Evolutionary conservation across 2,329 filamentous ascomycete genomes (phyloP).

Genomic region (Fusarium caatingaense): DNA sequence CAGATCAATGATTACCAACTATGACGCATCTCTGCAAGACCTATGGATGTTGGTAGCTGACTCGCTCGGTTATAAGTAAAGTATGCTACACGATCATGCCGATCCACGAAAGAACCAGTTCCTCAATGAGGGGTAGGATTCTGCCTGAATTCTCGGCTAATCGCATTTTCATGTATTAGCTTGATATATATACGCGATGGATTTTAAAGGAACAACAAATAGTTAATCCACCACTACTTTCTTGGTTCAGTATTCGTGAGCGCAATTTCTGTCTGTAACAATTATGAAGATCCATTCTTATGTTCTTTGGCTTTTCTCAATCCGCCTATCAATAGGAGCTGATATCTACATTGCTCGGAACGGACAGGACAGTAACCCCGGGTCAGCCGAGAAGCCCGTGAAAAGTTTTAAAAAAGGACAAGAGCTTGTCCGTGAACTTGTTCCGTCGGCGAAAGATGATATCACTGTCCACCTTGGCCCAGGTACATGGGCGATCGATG

Average conservation of each 20-base stretch:
- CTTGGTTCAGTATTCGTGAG: too few species aligned
- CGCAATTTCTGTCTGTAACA: not conserved
- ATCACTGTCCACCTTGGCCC: constrained; percentile 1
- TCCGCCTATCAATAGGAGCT: not conserved
- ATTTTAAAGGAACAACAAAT: fast-evolving
- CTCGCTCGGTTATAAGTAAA: not conserved
- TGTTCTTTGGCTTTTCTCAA: not conserved
- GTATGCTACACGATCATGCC: not conserved
- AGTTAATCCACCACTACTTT: not conserved
- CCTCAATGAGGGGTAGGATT: not conserved
- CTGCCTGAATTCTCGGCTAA: not conserved
- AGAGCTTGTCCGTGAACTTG: not conserved
- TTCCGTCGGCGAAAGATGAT: not conserved
- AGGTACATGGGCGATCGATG: constrained; percentile 1
- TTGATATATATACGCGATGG: not conserved
- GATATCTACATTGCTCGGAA: not conserved
- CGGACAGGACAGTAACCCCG: not conserved
- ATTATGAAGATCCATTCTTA: not conserved
- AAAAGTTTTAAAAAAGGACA: not conserved
- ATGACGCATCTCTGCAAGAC: not conserved
- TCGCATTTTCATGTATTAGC: not conserved
- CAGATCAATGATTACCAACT: not conserved
- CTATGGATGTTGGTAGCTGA: not conserved
- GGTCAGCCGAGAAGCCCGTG: not conserved
- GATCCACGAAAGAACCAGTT: not conserved